Evolutionary conservation across 192 early-diverging fungal genomes (phyloP), one percentile per base, ranked within the genome.

Genomic region (Coemansia erecta): DNA sequence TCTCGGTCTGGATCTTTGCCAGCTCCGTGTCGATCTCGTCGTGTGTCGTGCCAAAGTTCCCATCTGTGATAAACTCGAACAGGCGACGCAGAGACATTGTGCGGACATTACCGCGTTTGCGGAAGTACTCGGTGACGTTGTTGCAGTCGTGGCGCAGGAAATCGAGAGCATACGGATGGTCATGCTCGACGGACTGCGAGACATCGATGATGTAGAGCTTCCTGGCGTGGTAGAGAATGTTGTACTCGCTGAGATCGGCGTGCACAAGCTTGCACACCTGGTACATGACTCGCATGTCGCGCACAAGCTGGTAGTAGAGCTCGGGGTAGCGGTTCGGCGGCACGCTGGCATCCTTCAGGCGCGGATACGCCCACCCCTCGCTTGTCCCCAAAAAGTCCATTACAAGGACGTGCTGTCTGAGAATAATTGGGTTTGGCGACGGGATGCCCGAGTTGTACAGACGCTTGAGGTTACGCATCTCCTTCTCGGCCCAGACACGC

Each of bases 211-310:
- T 90, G 53, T 94, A 95, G 21, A 98, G 73, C 15, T 70, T 80
- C 18, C 83, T 81, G 35, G 88, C 85, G 62, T 95, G 87, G 79
- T 94, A 91, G 66, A 98, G 80, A 17, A 98, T 84, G 65, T 98
- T 98, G 81, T 98, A 98, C 77, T 98, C 96, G 79, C 87, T 89
- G 57, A 98, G 77, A 91, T 98, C 96, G 12, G 94, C 96, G 64
- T 98, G 96, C 4, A 98, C 96, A n/a, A 98, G 73, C 22, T 84
- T 83, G 66, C 96, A 98, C 13, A 84, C 86, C 61, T 94, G 89
- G 74, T 93, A 98, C 84, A 98, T 88, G 43, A 83, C 86, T 64
- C 96, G 90, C 80, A 97, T 87, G 61, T 90, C 88, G 56, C 89
- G 87, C 24, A 94, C 77, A 43, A 97, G 74, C 67, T 97, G 92